These are phyloP conservation scores for Coemansia sp. DNA, from an alignment of 192 early-diverging fungal genomes.

Conservation along the genomic window DNA sequence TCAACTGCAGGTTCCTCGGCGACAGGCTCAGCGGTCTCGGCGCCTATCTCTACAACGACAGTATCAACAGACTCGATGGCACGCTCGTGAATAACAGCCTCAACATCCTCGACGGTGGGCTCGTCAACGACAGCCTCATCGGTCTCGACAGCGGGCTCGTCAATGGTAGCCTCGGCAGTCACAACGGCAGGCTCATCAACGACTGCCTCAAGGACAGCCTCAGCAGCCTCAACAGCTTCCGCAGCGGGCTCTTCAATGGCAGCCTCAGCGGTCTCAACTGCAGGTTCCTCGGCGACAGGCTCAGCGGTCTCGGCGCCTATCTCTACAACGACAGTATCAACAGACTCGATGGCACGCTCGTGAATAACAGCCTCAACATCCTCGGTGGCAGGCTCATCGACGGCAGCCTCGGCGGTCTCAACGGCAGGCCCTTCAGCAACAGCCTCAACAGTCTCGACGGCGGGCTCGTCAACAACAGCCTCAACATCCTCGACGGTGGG, in stretches of 20 bases:
- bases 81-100: background rate
- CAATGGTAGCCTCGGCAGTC: background rate
- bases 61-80: background rate
- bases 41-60: background rate
- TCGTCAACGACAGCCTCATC: background rate
- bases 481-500: background rate
- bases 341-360: background rate
- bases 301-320: background rate
- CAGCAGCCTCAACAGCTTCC: background rate
- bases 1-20: background rate
- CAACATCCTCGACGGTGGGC: background rate
- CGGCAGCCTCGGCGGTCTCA: background rate
- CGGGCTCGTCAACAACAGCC: background rate
- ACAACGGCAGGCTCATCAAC: background rate
- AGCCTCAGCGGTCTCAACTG: background rate
- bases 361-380: background rate
- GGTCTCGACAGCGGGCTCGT: background rate
- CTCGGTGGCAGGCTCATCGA: background rate
- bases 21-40: background rate
- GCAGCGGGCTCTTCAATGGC: background rate
- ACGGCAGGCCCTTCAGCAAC: background rate
- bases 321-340: background rate
- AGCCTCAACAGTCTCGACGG: background rate
- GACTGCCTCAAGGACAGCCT: no score
- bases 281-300: background rate